phyloP scores from a whole-genome alignment of 768 basidiomycete genomes.

The Rossbeevera mucosa region DNA sequence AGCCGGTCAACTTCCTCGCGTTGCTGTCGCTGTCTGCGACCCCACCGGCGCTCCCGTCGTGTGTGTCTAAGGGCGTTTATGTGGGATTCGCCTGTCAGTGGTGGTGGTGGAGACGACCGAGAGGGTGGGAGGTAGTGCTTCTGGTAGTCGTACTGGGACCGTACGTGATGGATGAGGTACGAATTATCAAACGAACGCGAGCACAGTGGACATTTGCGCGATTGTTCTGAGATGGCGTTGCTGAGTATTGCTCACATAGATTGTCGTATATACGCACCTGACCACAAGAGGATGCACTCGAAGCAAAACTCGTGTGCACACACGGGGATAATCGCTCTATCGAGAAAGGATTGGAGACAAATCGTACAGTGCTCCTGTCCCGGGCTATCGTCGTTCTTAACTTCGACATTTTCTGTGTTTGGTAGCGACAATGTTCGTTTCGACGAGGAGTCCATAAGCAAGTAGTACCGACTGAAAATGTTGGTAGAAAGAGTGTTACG shows the following conservation, averaged over 20 bases:
- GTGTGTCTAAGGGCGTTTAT: slow-evolving; percentile 28
- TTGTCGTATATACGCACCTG: slow-evolving; percentile 45
- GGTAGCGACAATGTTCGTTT: slow-evolving; percentile 31
- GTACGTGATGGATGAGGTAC: slow-evolving; percentile 75
- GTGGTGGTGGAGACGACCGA: slow-evolving; percentile 44
- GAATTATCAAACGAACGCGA: slow-evolving; percentile 57
- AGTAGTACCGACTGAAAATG: not conserved
- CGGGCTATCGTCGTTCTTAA: not conserved
- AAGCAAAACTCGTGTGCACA: slow-evolving; percentile 96
- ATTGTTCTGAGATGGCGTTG: slow-evolving; percentile 49
- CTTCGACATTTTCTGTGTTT: not conserved
- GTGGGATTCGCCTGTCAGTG: slow-evolving; percentile 28
- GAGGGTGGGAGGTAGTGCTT: slow-evolving; percentile 73
- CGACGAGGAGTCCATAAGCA: slow-evolving; percentile 7
- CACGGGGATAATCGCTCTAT: slow-evolving; percentile 75
- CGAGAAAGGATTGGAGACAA: slow-evolving; percentile 71
- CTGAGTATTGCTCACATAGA: not conserved
- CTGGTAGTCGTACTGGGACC: slow-evolving; percentile 75
- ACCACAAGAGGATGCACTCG: slow-evolving; percentile 84
- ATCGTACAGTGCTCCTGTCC: slow-evolving; percentile 64
- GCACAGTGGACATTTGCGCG: slow-evolving; percentile 74
- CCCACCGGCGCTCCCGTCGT: slow-evolving; percentile 50
- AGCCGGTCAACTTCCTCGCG: slow-evolving; percentile 64
- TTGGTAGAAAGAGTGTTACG: not conserved
- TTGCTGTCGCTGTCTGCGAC: slow-evolving; percentile 45